Percentiles rank a stretch among this genome's conserved stretches.
Evolutionary conservation across 1,139 yeast genomes (phyloP).

Genomic region (Hemisphaericaspora lyxosophila): DNA sequence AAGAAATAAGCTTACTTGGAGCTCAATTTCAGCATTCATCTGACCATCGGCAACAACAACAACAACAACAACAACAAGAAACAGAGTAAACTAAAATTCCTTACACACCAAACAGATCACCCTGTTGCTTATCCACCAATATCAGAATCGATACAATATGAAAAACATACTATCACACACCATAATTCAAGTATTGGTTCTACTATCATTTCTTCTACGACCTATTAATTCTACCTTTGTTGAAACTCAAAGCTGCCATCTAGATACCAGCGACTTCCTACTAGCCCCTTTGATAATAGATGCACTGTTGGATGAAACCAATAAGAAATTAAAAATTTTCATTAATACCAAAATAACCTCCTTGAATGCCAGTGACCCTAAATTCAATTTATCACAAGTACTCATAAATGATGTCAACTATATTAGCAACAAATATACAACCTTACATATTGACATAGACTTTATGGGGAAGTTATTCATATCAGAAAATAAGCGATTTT

Average conservation of each 20-base stretch:
- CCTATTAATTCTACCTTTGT: slow-evolving; percentile 21
- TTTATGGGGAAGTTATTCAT: slow-evolving; percentile 45
- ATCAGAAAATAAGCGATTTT: slow-evolving; percentile 42
- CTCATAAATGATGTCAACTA: slow-evolving; percentile 42
- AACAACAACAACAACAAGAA: too few species aligned
- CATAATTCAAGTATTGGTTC: slow-evolving; percentile 2
- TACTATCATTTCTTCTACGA: slow-evolving; percentile 7
- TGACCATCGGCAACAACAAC: too few species aligned
- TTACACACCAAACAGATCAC: too few species aligned
- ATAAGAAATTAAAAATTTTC: slow-evolving; percentile 36
- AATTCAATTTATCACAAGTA: slow-evolving; percentile 39
- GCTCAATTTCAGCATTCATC: too few species aligned
- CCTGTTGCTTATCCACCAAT: too few species aligned
- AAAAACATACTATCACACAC: not conserved
- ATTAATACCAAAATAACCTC: slow-evolving; percentile 46
- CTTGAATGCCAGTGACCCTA: slow-evolving; percentile 87
- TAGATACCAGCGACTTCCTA: slow-evolving; percentile 6
- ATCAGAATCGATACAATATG: too few species aligned
- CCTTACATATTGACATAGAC: slow-evolving; percentile 45
- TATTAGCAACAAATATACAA: slow-evolving; percentile 47
- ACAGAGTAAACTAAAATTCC: too few species aligned
- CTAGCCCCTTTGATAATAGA: slow-evolving; percentile 40
- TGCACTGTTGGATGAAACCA: slow-evolving; percentile 38
- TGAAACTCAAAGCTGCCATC: slow-evolving; percentile 18
- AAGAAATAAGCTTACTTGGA: too few species aligned